These are phyloP conservation scores for Candida pseudofarinosa DNA, from an alignment of 805 yeast species.

Conservation along the genomic window DNA sequence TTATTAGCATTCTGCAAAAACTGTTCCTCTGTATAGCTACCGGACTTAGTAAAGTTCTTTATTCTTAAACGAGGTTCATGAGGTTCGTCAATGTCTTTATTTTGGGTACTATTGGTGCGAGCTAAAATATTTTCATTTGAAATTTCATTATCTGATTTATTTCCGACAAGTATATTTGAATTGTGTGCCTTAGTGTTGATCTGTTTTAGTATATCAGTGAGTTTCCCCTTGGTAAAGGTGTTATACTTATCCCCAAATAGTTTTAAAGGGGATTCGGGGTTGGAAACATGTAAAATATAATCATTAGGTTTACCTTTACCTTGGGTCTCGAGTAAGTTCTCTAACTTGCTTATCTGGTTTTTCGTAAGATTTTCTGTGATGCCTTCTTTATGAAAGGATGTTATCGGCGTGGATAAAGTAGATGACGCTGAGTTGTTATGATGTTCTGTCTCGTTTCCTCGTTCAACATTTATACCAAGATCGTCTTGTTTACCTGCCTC, in stretches of 20 bases:
- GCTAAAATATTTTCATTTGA: neutral
- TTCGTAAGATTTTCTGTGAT: constrained; percentile 5
- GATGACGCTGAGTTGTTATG: constrained; percentile 25
- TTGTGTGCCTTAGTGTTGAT: constrained; percentile 14
- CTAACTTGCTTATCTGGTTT: constrained; percentile 13
- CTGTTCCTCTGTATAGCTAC: constrained; percentile 32
- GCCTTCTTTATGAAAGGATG: constrained; percentile 19
- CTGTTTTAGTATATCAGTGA: constrained; percentile 23
- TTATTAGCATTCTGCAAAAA: constrained; percentile 36
- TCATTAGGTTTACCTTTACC: constrained; percentile 16
- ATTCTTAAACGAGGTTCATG: constrained; percentile 22
- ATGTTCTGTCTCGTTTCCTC: constrained; percentile 3
- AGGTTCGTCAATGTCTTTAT: constrained; percentile 7
- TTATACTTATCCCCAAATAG: constrained; percentile 36
- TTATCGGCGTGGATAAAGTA: constrained; percentile 37
- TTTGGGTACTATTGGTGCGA: constrained; percentile 2
- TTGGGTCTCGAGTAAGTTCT: constrained; percentile 18
- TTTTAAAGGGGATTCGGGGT: constrained; percentile 40
- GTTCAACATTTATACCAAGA: constrained; percentile 4
- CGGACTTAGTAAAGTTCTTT: constrained; percentile 26
- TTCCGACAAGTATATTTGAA: neutral
- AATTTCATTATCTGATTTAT: neutral
- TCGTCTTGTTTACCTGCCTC: constrained; percentile 3
- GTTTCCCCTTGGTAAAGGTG: constrained; percentile 36
- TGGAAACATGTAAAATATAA: constrained; percentile 12